Evolutionary conservation across 2,329 filamentous ascomycete genomes (phyloP).

Genomic region (Venturia nashicola): DNA sequence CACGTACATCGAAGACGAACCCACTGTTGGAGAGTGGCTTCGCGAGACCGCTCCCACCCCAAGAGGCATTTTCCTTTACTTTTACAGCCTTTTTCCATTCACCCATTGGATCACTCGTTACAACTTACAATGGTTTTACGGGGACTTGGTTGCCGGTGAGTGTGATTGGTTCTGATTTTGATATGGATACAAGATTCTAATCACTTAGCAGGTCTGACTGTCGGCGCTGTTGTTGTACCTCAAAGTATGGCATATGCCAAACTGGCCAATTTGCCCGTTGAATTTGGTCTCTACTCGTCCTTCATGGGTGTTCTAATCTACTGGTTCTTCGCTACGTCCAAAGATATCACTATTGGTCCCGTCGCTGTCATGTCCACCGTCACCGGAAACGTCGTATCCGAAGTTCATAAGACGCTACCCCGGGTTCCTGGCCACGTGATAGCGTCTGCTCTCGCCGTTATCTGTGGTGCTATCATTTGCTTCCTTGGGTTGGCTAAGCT

Average conservation of each 20-base stretch:
- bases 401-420: conserved; percentile 46
- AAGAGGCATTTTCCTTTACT: conserved; percentile 45
- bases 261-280: conserved; percentile 60
- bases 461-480: conserved; percentile 65
- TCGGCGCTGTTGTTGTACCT: conserved; percentile 71
- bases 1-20: conserved; percentile 72
- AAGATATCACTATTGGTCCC: conserved; percentile 92
- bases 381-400: conserved; percentile 63
- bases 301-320: conserved; percentile 91
- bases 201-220: conserved; percentile 42
- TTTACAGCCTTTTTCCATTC: conserved; percentile 72
- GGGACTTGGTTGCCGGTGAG: conserved; percentile 79
- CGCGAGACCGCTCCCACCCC: conserved; percentile 47
- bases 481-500: conserved; percentile 66
- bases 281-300: conserved; percentile 85
- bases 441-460: conserved; percentile 65
- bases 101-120: conserved; percentile 79
- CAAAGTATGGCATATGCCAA: conserved; percentile 92
- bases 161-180: conserved; percentile 10
- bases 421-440: conserved; percentile 52
- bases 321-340: conserved; percentile 95
- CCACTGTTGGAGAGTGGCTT: conserved; percentile 63
- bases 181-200: conserved; percentile 12
- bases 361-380: conserved; percentile 91
- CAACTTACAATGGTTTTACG: conserved; percentile 77